A percentile compares a stretch with the other conserved stretches of the same genome.
These are phyloP conservation scores for Ricinus communis DNA, from an alignment of 345 rosid species.

Conservation along the genomic window DNA sequence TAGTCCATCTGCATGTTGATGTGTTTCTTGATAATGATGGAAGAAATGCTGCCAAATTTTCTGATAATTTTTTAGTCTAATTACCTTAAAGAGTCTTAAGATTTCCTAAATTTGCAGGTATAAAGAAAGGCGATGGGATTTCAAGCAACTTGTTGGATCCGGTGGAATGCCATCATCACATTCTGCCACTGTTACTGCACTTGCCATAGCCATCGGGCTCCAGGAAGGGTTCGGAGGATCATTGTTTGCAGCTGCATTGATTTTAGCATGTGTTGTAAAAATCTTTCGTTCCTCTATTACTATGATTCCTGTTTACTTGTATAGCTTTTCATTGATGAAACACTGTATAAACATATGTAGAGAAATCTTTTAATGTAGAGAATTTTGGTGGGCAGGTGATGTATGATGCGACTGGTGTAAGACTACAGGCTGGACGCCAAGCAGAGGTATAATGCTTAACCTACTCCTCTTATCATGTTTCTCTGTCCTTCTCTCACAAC, in stretches of 20 bases:
- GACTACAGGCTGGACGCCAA: slow-evolving; percentile 89
- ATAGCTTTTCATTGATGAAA: background rate
- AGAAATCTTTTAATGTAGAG: slow-evolving; percentile 7
- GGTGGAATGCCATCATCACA: slow-evolving; percentile 99
- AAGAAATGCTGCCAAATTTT: background rate
- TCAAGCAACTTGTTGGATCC: slow-evolving; percentile 73
- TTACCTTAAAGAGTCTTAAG: slow-evolving; percentile 39
- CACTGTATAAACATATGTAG: background rate
- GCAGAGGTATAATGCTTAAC: slow-evolving; percentile 62
- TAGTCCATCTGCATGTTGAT: background rate
- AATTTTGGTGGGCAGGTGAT: slow-evolving; percentile 55
- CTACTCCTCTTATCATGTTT: slow-evolving; percentile 5
- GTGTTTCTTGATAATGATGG: background rate
- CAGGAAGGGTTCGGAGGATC: slow-evolving; percentile 77
- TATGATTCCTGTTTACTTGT: background rate
- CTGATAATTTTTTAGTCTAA: background rate
- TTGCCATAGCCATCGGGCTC: slow-evolving; percentile 66
- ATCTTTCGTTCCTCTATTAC: background rate
- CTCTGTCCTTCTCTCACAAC: background rate
- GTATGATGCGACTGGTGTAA: slow-evolving; percentile 90
- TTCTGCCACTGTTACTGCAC: slow-evolving; percentile 77
- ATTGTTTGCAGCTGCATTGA: slow-evolving; percentile 54
- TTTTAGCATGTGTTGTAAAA: slow-evolving; percentile 74
- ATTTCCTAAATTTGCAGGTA: slow-evolving; percentile 59
- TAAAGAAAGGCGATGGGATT: slow-evolving; percentile 65